phyloP scores from a whole-genome alignment of 1,284 basidiomycete genomes.

The Tremellales sp. region DNA sequence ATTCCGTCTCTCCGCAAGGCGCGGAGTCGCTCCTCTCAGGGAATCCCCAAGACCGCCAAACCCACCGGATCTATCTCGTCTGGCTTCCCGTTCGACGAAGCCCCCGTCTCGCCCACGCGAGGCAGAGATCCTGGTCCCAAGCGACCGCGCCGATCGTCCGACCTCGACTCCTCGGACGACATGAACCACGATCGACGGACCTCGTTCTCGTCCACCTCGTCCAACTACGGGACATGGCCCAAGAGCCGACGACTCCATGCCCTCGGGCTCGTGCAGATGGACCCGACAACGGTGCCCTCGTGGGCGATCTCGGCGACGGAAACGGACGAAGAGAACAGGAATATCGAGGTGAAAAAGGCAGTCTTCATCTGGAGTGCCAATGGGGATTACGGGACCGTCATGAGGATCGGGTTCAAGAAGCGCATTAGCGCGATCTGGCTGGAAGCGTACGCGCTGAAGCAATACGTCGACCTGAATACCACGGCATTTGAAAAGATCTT shows the following conservation, averaged over 20 bases:
- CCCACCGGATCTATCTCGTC: slow-evolving; percentile 11
- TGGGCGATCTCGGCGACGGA: slow-evolving; percentile 20
- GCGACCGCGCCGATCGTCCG: slow-evolving; percentile 18
- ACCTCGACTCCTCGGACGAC: slow-evolving; percentile 29
- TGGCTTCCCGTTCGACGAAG: slow-evolving; percentile 10
- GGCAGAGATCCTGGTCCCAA: slow-evolving; percentile 11
- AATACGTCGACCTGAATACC: slow-evolving; percentile 92
- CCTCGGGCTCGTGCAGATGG: slow-evolving; percentile 34
- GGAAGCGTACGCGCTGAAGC: slow-evolving; percentile 73
- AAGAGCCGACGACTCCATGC: slow-evolving; percentile 14
- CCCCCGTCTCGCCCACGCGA: slow-evolving; percentile 9
- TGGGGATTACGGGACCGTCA: slow-evolving; percentile 81
- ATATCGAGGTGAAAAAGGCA: slow-evolving; percentile 11
- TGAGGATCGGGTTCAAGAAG: slow-evolving; percentile 85
- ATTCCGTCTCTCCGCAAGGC: slow-evolving; percentile 21
- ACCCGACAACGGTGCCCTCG: slow-evolving; percentile 29
- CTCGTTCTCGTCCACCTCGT: slow-evolving; percentile 41
- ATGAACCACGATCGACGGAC: slow-evolving; percentile 28
- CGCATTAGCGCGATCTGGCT: slow-evolving; percentile 85
- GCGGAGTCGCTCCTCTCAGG: slow-evolving; percentile 11
- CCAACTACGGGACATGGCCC: slow-evolving; percentile 21
- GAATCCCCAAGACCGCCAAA: neutral
- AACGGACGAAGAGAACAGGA: slow-evolving; percentile 9
- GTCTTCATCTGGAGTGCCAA: slow-evolving; percentile 65
- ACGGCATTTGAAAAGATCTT: slow-evolving; percentile 94